Evolutionary conservation across 371 early-diverging fungal species (phyloP).

Genomic region (Parasitella parasitica): DNA sequence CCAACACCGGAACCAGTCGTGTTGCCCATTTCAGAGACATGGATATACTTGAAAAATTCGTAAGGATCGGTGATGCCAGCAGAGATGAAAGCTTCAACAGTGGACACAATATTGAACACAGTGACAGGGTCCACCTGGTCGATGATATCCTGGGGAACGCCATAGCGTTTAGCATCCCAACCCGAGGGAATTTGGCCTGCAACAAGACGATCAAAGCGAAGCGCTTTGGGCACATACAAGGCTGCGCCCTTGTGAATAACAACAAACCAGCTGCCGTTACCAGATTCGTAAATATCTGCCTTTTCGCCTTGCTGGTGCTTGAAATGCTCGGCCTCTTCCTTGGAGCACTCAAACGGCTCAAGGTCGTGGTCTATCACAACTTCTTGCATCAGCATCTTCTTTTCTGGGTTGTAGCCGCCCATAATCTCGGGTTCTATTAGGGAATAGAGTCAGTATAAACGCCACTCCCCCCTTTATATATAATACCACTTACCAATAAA

Average conservation of each 20-base stretch:
- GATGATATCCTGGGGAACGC: conserved; percentile 90
- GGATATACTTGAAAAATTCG: conserved; percentile 96
- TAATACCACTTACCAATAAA: conserved; percentile 67
- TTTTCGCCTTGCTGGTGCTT: conserved; percentile 84
- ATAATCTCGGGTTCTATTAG: conserved; percentile 76
- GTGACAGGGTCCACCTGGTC: conserved; percentile 91
- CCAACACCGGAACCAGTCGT: conserved; percentile 86
- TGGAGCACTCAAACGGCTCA: conserved; percentile 86
- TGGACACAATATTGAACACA: conserved; percentile 85
- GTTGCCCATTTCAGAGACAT: conserved; percentile 94
- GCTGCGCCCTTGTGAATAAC: conserved; percentile 85
- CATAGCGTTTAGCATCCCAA: conserved; percentile 92
- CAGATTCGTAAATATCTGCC: conserved; percentile 77
- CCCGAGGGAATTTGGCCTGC: conserved; percentile 96
- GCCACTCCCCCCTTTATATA: neutral
- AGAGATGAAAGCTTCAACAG: conserved; percentile 91
- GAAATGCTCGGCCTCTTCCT: conserved; percentile 93
- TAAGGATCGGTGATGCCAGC: conserved; percentile 96
- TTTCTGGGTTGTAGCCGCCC: conserved; percentile 89
- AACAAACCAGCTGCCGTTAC: conserved; percentile 75
- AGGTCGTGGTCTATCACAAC: conserved; percentile 90
- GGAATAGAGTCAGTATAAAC: neutral
- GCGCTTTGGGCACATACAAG: conserved; percentile 92
- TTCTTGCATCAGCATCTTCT: conserved; percentile 90
- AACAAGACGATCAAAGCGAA: conserved; percentile 91